Evolutionary conservation across 2,329 filamentous ascomycete species (phyloP), one percentile per base, ranked within the genome.

Genomic region (Fusarium tricinctum): DNA sequence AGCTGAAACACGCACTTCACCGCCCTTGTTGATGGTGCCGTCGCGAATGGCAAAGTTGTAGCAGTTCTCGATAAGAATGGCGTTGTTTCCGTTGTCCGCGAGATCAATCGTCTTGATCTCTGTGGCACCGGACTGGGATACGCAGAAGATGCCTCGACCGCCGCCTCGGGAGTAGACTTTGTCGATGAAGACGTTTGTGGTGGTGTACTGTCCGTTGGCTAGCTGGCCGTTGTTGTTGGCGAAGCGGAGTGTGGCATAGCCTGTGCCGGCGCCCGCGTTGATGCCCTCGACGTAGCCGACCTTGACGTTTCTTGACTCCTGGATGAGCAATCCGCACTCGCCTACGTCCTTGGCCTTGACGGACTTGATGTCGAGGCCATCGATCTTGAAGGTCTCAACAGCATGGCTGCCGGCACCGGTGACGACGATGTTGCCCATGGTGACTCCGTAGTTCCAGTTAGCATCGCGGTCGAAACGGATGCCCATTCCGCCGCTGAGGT

Each of bases 381-480:
- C 82, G 42, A 88, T 88, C 74, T 88, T 88, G 84, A 85, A 88
- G 0, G 83, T 86, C 76, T 88, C 86, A 33, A 88, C 84, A 4
- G 84, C 85, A 71, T 88, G 86, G 71, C 83, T 85, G 8, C 83
- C 78, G 9, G 85, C 84, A 5, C 86, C 85, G 0, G 79, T 85
- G 23, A 87, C 83, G 8, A 66, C 81, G 66, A 88, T 83, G 32
- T 75, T 78, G 53, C 81, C 85, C 80, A 88, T 88, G 30, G 76
- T 81, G 9, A 88, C 86, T 64, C 86, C 85, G 17, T 75, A 78
- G 76, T 86, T 88, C 33, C 81, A 79, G 6, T 85, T 82, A 5
- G 76, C 66, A 75, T 88, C 86, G 32, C 85, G 83, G 42, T 88
- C 85, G 68, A 88, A 88, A 6, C 86, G 84, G 66, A 88, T 87